Conservation (phyloP, 192 early-diverging fungal genomes). For the Coemansia sp. region DNA sequence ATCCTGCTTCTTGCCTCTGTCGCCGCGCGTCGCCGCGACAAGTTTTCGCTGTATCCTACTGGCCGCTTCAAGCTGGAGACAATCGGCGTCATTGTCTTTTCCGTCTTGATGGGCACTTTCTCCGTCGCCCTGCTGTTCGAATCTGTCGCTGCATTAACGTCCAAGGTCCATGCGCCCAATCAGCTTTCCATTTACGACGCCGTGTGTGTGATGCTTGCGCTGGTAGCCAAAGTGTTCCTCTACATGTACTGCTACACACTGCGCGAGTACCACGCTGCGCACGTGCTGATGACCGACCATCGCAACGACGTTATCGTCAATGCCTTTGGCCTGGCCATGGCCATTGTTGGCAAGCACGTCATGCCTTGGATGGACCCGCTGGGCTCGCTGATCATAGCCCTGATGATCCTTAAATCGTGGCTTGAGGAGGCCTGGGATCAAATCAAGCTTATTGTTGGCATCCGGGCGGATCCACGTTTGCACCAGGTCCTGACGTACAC, state of each 20-base stretch:
- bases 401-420: conserved; percentile 71
- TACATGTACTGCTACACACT: conserved; percentile 67
- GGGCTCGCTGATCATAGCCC: conserved; percentile 65
- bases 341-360: conserved; percentile 58
- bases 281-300: conserved; percentile 68
- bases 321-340: conserved; percentile 65
- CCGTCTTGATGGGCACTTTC: conserved; percentile 71
- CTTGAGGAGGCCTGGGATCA: conserved; percentile 64
- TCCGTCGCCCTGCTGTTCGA: conserved; percentile 70
- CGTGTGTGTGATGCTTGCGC: conserved; percentile 55
- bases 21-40: conserved; percentile 57
- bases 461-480: conserved; percentile 74
- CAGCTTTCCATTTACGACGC: conserved; percentile 52
- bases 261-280: conserved; percentile 57
- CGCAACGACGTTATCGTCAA: conserved; percentile 75
- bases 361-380: conserved; percentile 70
- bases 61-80: conserved; percentile 75
- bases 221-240: conserved; percentile 62
- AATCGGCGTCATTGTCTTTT: conserved; percentile 75
- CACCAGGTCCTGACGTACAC: conserved; percentile 85
- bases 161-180: conserved; percentile 46
- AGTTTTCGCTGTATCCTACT: conserved; percentile 70
- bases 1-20: conserved; percentile 62
- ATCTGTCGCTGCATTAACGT: conserved; percentile 58
- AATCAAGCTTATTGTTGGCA: conserved; percentile 75